phyloP scores from a whole-genome alignment of 1,284 basidiomycete genomes.

The Cutaneotrichosporon dermatis region DNA sequence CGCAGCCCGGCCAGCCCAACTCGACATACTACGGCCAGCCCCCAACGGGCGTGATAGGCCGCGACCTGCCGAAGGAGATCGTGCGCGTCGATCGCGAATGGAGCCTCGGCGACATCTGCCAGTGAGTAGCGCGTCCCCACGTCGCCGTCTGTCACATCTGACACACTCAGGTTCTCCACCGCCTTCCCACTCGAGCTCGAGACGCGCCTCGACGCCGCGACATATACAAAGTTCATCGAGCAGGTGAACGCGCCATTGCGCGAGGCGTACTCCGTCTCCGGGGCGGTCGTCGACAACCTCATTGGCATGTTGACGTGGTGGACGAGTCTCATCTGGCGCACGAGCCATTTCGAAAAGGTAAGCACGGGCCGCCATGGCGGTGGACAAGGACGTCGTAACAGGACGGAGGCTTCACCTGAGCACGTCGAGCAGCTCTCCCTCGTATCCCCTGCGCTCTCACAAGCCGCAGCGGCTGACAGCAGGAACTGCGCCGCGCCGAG shows the following conservation, averaged over 20 bases:
- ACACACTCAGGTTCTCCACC: slow-evolving; percentile 42
- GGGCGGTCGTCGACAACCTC: slow-evolving; percentile 49
- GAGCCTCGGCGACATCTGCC: slow-evolving; percentile 47
- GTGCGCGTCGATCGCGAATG: slow-evolving; percentile 52
- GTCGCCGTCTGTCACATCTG: background rate
- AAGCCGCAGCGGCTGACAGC: background rate
- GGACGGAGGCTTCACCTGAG: too few relatives aligned
- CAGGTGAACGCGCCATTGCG: slow-evolving; percentile 46
- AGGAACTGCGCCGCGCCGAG: slow-evolving; percentile 48
- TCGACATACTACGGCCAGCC: slow-evolving; percentile 33
- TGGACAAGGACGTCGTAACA: background rate
- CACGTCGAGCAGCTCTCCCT: too few relatives aligned
- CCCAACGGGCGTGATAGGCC: slow-evolving; percentile 36
- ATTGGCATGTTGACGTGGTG: slow-evolving; percentile 50
- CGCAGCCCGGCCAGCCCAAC: slow-evolving; percentile 22
- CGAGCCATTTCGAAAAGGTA: slow-evolving; percentile 50
- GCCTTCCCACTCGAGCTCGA: slow-evolving; percentile 51
- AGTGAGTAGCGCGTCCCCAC: slow-evolving; percentile 29
- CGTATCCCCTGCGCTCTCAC: too few relatives aligned
- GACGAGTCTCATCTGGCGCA: slow-evolving; percentile 45
- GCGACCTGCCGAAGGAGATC: slow-evolving; percentile 47
- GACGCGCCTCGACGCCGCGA: slow-evolving; percentile 40
- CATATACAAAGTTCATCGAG: slow-evolving; percentile 45
- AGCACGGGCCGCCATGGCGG: slow-evolving; percentile 14
- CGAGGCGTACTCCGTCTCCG: slow-evolving; percentile 46